Percentiles rank a stretch among this genome's conserved stretches.
These are phyloP conservation scores for Phytophthora chlamydospora DNA, from an alignment of 352 stramenopile genomes.

Conservation along the genomic window DNA sequence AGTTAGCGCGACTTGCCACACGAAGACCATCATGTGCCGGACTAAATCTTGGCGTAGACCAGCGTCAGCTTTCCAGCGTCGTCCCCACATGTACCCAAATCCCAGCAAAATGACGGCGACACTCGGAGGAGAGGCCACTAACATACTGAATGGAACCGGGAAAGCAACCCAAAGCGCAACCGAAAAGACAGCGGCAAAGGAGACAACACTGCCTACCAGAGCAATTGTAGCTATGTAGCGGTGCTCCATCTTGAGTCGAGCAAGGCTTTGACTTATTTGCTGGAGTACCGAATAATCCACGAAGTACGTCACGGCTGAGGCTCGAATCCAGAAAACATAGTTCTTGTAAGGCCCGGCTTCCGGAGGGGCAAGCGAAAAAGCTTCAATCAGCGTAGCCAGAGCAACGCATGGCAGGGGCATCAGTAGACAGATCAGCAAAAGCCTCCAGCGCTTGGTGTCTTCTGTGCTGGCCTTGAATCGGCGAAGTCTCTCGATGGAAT, in stretches of 20 bases:
- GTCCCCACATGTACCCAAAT: conserved; percentile 13
- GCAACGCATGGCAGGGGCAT: not conserved
- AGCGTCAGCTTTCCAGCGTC: conserved; percentile 9
- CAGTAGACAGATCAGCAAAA: not conserved
- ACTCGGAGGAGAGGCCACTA: conserved; percentile 26
- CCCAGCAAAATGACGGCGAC: conserved; percentile 12
- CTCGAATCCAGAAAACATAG: conserved; percentile 1
- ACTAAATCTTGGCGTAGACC: conserved; percentile 12
- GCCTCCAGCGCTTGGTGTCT: not conserved
- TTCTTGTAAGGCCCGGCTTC: conserved; percentile 1
- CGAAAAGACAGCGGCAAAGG: conserved; percentile 10
- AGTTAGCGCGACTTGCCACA: conserved; percentile 26
- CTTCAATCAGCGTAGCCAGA: not conserved
- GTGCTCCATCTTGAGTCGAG: not conserved
- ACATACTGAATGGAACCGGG: conserved; percentile 25
- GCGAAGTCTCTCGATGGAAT: not conserved
- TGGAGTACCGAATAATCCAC: conserved; percentile 1
- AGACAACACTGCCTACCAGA: not conserved
- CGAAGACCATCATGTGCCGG: conserved; percentile 22
- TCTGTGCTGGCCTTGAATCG: not conserved
- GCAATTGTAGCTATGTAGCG: conserved; percentile 2
- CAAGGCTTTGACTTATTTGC: not conserved
- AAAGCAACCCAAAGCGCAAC: conserved; percentile 14
- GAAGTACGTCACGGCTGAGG: not conserved
- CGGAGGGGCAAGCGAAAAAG: not conserved